Percentiles rank a stretch among this genome's conserved stretches.
phyloP scores from a whole-genome alignment of 805 yeast species.

The Metschnikowia lunata region DNA sequence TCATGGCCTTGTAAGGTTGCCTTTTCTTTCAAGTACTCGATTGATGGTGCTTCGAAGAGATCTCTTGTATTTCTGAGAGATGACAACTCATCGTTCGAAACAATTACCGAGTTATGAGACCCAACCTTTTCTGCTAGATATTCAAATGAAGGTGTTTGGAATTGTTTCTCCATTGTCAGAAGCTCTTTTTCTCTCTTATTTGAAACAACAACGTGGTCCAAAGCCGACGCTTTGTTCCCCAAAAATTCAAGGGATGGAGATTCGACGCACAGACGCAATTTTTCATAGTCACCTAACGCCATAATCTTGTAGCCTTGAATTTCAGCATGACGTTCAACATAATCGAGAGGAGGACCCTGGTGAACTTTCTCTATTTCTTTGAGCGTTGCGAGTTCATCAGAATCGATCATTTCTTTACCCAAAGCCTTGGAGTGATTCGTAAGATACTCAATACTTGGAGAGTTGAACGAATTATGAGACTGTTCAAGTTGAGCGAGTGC shows the following conservation, averaged over 20 bases:
- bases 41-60: conserved; percentile 3
- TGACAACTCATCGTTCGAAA: conserved; percentile 2
- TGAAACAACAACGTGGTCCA: conserved; percentile 7
- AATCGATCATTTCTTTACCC: conserved; percentile 1
- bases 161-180: conserved; percentile 1
- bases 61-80: conserved; percentile 1
- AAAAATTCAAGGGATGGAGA: conserved; percentile 13
- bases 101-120: neutral
- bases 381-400: neutral
- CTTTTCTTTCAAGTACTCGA: conserved; percentile 11
- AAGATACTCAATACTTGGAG: conserved; percentile 11
- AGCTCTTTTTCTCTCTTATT: conserved; percentile 4
- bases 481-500: neutral
- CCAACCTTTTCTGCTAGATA: conserved; percentile 5
- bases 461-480: neutral
- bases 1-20: conserved; percentile 2
- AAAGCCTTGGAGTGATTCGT: conserved; percentile 4
- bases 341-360: conserved; percentile 6
- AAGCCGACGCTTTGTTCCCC: conserved; percentile 6
- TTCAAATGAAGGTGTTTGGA: conserved; percentile 4
- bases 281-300: conserved; percentile 2
- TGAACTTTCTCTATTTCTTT: neutral
- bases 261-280: conserved; percentile 3
- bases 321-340: conserved; percentile 2
- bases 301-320: conserved; percentile 1